Base-by-base conservation (phyloP, 139 green algal genomes). In the Chlamydomonas sphaeroides region DNA sequence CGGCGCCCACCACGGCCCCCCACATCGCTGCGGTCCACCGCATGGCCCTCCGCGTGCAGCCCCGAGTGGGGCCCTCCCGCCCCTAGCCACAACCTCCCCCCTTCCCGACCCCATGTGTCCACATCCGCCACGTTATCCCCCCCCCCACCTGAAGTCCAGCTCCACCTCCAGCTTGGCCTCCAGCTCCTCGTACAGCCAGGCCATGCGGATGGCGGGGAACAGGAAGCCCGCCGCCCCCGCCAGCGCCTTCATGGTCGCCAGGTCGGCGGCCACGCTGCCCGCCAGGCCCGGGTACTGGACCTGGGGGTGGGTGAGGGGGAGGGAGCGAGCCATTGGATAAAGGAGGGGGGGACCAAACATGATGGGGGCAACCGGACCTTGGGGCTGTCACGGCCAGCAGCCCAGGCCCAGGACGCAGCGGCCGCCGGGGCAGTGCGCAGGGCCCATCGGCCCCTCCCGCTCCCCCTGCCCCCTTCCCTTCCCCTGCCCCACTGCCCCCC, bases 171-270 rank as follows among this genome's bases (percentile, higher is more conserved):
- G 89, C 72, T 95, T 94, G 3, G 65, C n/a, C 45, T 75, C 83
- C 68, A 98, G 80, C 75, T 97, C 92, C 32, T 84, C 74, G 65
- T 94, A 90, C 62, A 97, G 76, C 93, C 93, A 88, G 38, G 48
- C 62, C 74, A 94, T 86, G 41, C 69, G 33, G 63, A 87, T 91
- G 53, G 90, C 71, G 0, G 90, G 90, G 85, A 98, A 96, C 26
- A 94, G 82, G 20, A 81, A 67, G 11, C 41, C 65, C 33, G 79
- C 91, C 1, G 77, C 68, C 23, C 26, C 5, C 66, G 75, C 38
- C 59, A 97, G 80, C 3, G 66, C 39, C 42, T 77, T 67, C 59
- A 98, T 87, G 6, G 86, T 92, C 3, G 87, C 86, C 51, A 98
- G 85, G 90, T 98, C 95, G 15, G 93, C 88, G 15, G 86, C 77